phyloP scores from a whole-genome alignment of 2,329 filamentous ascomycete species.

The Pyricularia grisea region DNA sequence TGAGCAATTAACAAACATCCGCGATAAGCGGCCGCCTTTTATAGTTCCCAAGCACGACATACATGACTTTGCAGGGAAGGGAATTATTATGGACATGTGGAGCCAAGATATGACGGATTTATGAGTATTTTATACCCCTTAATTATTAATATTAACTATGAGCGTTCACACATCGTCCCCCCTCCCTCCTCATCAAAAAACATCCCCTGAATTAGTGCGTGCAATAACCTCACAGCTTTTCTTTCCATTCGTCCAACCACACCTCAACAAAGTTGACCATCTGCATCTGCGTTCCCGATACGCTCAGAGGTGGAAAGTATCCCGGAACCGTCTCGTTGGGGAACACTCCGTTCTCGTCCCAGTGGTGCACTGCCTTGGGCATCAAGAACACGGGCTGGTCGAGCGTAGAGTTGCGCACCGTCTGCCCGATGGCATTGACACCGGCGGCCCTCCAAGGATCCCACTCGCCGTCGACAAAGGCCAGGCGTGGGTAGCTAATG shows the following conservation, averaged over 20 bases:
- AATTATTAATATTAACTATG: background rate
- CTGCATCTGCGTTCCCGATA: conserved; percentile 24
- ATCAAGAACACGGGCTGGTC: conserved; percentile 68
- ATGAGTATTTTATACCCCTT: no score
- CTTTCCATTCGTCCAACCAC: conserved; percentile 12
- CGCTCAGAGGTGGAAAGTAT: conserved; percentile 45
- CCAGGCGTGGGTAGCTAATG: conserved; percentile 66
- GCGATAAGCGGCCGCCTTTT: conserved; percentile 18
- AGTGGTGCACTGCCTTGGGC: conserved; percentile 63
- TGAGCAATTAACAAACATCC: conserved; percentile 9
- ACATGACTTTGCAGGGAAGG: conserved; percentile 9
- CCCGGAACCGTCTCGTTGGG: conserved; percentile 46
- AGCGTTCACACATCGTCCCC: no score
- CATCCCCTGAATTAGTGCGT: no score
- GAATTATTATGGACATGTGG: background rate
- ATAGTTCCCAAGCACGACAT: conserved; percentile 22
- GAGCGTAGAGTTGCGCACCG: conserved; percentile 46
- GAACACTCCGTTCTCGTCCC: conserved; percentile 65
- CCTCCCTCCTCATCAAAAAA: background rate
- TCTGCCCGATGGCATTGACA: conserved; percentile 55
- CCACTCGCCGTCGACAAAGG: conserved; percentile 65
- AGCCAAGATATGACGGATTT: background rate
- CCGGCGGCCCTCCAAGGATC: conserved; percentile 75
- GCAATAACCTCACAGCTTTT: background rate
- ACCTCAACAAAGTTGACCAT: conserved; percentile 11